These are phyloP conservation scores for Proliferodiscus dingleyae DNA, from an alignment of 2,329 filamentous ascomycete species.

Conservation along the genomic window DNA sequence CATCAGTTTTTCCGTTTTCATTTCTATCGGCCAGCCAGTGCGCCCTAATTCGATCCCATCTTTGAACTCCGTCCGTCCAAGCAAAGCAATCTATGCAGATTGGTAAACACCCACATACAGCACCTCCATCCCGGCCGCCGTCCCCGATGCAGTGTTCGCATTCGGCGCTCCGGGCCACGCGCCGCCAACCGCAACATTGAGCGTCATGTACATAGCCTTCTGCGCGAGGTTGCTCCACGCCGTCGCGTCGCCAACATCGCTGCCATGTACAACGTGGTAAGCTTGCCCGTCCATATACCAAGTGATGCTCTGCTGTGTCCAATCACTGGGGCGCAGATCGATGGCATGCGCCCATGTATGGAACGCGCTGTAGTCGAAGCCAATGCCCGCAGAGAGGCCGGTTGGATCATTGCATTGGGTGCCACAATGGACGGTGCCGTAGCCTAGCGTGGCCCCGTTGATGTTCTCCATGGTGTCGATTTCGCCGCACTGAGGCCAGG, in stretches of 20 bases:
- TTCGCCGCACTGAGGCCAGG: constrained; percentile 22
- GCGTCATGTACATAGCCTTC: constrained; percentile 12
- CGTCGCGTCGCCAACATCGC: constrained; percentile 14
- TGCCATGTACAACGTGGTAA: constrained; percentile 13
- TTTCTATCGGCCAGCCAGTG: too few species aligned
- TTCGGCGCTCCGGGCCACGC: constrained; percentile 12
- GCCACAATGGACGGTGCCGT: constrained; percentile 21
- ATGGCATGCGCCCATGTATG: constrained; percentile 23
- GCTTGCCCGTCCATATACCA: constrained; percentile 21
- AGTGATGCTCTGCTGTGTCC: constrained; percentile 20
- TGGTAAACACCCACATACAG: constrained; percentile 21
- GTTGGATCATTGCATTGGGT: constrained; percentile 13
- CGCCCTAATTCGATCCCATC: too few species aligned
- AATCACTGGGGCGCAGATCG: constrained; percentile 16
- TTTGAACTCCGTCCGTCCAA: too few species aligned
- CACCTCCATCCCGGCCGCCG: constrained; percentile 21
- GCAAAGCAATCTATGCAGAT: too few species aligned
- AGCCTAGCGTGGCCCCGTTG: constrained; percentile 12
- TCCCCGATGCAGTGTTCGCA: constrained; percentile 12
- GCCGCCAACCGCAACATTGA: constrained; percentile 24
- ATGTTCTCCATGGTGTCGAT: constrained; percentile 26
- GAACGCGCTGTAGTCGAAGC: constrained; percentile 13
- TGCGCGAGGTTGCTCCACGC: constrained; percentile 12
- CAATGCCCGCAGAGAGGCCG: constrained; percentile 8
- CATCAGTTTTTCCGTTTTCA: too few species aligned